Conservation (phyloP, 73 alveolate species). For the Paramecium primaurelia region DNA sequence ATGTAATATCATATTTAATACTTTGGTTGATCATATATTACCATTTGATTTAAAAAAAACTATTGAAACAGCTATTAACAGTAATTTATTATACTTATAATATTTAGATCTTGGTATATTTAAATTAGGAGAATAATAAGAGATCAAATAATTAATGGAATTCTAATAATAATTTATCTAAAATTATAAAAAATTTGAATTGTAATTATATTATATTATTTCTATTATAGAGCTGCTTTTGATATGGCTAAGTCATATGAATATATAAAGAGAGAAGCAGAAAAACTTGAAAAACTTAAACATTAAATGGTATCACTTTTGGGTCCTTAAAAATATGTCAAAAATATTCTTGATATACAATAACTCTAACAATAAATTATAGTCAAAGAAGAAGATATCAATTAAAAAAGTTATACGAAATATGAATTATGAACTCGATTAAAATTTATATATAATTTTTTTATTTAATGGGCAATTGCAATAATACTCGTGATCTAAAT, state of each 20-base stretch:
- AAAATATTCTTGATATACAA: not conserved
- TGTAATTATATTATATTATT: not conserved
- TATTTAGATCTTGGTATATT: not conserved
- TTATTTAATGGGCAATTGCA: not conserved
- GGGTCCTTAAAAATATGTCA: not conserved
- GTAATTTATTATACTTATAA: not conserved
- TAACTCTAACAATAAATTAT: not conserved
- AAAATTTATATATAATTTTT: not conserved
- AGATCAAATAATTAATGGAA: not conserved
- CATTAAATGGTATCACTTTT: not conserved
- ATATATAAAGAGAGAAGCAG: not conserved
- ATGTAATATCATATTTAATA: not conserved
- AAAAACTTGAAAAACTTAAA: not conserved
- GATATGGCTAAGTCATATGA: not conserved
- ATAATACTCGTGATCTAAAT: not conserved
- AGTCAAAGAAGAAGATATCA: not conserved
- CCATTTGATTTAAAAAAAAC: not conserved
- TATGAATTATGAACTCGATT: not conserved
- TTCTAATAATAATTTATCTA: not conserved
- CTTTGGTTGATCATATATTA: not conserved
- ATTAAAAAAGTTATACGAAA: not conserved
- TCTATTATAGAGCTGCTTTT: not conserved
- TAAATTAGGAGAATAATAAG: not conserved
- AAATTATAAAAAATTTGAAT: not conserved
- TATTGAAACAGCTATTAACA: not conserved